Conservation (phyloP, 2,329 filamentous ascomycete species). For the Verticillium zaregamsianum region DNA sequence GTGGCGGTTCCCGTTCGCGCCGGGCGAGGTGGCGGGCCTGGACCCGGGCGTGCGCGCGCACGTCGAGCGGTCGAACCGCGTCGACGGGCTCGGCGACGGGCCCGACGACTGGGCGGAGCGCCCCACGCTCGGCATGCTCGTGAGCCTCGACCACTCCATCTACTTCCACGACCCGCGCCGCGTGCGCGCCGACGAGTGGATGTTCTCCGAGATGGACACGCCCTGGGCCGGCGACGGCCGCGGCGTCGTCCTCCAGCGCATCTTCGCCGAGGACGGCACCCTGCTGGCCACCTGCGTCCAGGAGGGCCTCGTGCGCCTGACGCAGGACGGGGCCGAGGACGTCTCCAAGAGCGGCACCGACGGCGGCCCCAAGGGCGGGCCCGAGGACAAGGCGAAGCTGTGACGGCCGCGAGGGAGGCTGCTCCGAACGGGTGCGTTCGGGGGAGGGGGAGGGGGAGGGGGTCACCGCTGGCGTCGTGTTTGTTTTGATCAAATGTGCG, state of each 20-base stretch:
- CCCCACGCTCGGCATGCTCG: slow-evolving; percentile 76
- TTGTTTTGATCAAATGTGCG: too few relatives aligned
- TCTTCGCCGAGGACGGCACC: slow-evolving; percentile 66
- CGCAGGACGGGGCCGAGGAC: slow-evolving; percentile 32
- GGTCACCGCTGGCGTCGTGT: too few relatives aligned
- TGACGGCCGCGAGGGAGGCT: slow-evolving; percentile 9
- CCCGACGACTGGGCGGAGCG: slow-evolving; percentile 45
- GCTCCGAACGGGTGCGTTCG: too few relatives aligned
- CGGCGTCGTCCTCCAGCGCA: slow-evolving; percentile 70
- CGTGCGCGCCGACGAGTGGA: slow-evolving; percentile 67
- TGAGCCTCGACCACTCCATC: slow-evolving; percentile 72
- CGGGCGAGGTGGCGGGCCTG: slow-evolving; percentile 49
- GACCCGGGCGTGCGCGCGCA: slow-evolving; percentile 34
- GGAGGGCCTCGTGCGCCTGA: slow-evolving; percentile 56
- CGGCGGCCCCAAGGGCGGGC: background rate
- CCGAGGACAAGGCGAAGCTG: slow-evolving; percentile 26
- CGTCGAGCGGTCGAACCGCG: slow-evolving; percentile 33
- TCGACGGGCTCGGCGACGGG: slow-evolving; percentile 35
- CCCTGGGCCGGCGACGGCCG: slow-evolving; percentile 77
- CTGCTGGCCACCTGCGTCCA: slow-evolving; percentile 77
- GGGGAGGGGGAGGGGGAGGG: too few relatives aligned
- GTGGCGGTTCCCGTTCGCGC: slow-evolving; percentile 63
- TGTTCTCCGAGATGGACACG: slow-evolving; percentile 75
- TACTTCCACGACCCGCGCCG: slow-evolving; percentile 60
- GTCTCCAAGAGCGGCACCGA: slow-evolving; percentile 16